These are phyloP conservation scores for Cyclotella baltica DNA, from an alignment of 108 stramenopile genomes.

Conservation along the genomic window DNA sequence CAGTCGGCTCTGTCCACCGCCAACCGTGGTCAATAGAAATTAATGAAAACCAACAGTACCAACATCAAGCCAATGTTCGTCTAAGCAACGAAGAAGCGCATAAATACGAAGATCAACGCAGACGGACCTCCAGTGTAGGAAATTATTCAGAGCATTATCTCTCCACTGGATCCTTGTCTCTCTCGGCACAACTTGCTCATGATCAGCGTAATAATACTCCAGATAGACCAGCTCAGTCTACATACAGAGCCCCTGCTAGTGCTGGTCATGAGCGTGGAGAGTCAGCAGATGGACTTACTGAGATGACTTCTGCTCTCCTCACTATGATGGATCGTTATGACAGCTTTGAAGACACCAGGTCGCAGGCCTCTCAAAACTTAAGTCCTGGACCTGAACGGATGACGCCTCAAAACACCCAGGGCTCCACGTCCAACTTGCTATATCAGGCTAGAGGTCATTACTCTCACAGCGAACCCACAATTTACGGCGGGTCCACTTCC, in stretches of 20 bases:
- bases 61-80: slow-evolving; percentile 7
- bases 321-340: slow-evolving; percentile 78
- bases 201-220: slow-evolving; percentile 26
- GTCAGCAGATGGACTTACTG: slow-evolving; percentile 77
- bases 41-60: slow-evolving; percentile 24
- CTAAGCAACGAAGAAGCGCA: slow-evolving; percentile 14
- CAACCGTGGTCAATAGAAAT: slow-evolving; percentile 31
- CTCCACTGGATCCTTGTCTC: slow-evolving; percentile 32
- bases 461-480: slow-evolving; percentile 4
- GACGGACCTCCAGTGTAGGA: slow-evolving; percentile 22
- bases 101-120: slow-evolving; percentile 19
- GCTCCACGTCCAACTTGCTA: neutral
- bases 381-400: neutral
- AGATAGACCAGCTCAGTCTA: slow-evolving; percentile 14
- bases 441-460: slow-evolving; percentile 10
- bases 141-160: slow-evolving; percentile 29
- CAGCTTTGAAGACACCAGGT: slow-evolving; percentile 59
- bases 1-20: slow-evolving; percentile 4
- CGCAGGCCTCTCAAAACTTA: slow-evolving; percentile 7
- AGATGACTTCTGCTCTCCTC: slow-evolving; percentile 87
- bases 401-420: neutral
- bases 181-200: slow-evolving; percentile 12
- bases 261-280: slow-evolving; percentile 7
- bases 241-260: neutral
- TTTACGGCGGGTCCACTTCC: neutral